Evolutionary conservation across 441 rosid species (phyloP).

Genomic region (Daphne laureola): DNA sequence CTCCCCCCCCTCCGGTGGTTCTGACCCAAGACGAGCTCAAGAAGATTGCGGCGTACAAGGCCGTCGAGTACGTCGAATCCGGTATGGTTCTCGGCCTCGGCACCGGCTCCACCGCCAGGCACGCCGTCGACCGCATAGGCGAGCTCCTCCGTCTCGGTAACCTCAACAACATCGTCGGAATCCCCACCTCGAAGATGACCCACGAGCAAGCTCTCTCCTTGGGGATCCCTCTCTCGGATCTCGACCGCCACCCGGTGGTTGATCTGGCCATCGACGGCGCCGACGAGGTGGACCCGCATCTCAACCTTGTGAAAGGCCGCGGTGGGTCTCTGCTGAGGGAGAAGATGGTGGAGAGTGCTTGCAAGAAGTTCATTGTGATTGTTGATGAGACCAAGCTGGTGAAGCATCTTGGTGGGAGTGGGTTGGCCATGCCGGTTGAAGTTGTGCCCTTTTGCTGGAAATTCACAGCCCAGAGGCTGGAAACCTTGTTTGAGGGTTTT

Average conservation of each 20-base stretch:
- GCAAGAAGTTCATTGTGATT: conserved; percentile 60
- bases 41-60: conserved; percentile 80
- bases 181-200: conserved; percentile 79
- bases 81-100: conserved; percentile 97
- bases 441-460: conserved; percentile 77
- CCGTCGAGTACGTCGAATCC: conserved; percentile 81
- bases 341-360: conserved; percentile 89
- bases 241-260: conserved; percentile 55
- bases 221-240: conserved; percentile 78
- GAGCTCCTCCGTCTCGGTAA: conserved; percentile 69
- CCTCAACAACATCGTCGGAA: conserved; percentile 55
- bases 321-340: conserved; percentile 90
- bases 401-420: conserved; percentile 55
- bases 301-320: conserved; percentile 82
- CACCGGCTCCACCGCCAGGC: conserved; percentile 93
- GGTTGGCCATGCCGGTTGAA: conserved; percentile 81
- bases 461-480: conserved; percentile 51
- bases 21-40: conserved; percentile 83
- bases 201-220: conserved; percentile 71
- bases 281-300: conserved; percentile 75
- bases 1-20: conserved; percentile 27
- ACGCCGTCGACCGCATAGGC: conserved; percentile 85
- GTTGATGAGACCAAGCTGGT: conserved; percentile 31
- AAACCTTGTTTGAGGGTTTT: conserved; percentile 36
- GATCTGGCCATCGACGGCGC: conserved; percentile 97